Evolutionary conservation across 495 filamentous ascomycete genomes (phyloP).

Genomic region (Aspergillus cristatus): DNA sequence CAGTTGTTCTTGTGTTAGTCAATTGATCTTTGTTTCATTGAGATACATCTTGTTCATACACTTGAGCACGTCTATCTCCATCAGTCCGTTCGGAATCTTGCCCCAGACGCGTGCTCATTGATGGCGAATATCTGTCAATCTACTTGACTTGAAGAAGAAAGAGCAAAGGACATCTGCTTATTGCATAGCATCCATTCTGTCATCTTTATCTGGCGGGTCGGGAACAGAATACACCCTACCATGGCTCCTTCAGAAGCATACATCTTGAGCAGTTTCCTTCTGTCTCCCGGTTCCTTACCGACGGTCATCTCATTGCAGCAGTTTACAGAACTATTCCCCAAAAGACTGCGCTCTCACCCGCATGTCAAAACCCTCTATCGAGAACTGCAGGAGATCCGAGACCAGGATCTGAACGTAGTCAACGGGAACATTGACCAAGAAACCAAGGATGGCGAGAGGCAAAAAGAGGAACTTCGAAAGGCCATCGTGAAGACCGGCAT

Average conservation of each 20-base stretch:
- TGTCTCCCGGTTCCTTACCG: constrained; percentile 63
- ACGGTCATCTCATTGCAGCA: constrained; percentile 62
- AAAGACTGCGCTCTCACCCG: constrained; percentile 55
- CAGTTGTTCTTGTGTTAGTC: no score
- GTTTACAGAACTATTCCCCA: constrained; percentile 71
- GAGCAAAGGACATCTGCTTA: no score
- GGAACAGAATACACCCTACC: no score
- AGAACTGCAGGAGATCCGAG: constrained; percentile 64
- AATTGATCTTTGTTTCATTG: no score
- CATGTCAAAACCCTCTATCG: constrained; percentile 69
- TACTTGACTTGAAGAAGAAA: no score
- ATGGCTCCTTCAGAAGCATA: constrained; percentile 66
- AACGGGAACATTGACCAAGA: constrained; percentile 60
- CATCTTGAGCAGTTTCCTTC: constrained; percentile 69
- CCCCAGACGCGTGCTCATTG: no score
- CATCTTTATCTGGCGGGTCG: no score
- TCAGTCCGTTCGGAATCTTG: no score
- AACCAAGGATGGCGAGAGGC: constrained; percentile 50
- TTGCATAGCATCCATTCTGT: no score
- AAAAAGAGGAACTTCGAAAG: constrained; percentile 52
- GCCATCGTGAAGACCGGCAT: constrained; percentile 43
- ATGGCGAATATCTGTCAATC: no score
- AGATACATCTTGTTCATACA: no score
- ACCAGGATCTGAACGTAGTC: constrained; percentile 58
- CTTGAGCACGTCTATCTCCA: no score